These are phyloP conservation scores for Calonectria multiphialidica DNA, from an alignment of 2,329 filamentous ascomycete genomes.

Conservation along the genomic window DNA sequence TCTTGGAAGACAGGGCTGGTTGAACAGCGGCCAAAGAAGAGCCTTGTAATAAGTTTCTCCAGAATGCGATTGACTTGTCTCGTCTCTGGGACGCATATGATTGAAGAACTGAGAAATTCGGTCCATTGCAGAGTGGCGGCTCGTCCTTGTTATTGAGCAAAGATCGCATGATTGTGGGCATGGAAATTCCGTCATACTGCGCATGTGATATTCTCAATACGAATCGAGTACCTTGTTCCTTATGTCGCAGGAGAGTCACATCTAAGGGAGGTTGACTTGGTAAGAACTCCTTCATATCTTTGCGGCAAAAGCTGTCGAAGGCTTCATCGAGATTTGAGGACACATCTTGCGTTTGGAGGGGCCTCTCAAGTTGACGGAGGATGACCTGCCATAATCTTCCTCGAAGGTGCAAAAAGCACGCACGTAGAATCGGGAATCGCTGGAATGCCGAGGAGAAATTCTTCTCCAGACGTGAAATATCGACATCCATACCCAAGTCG, in stretches of 20 bases:
- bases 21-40: conserved; percentile 44
- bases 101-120: conserved; percentile 39
- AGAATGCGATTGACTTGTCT: conserved; percentile 48
- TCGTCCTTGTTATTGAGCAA: background rate
- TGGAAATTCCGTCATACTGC: conserved; percentile 60
- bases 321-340: conserved; percentile 25
- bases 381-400: conserved; percentile 39
- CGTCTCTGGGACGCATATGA: background rate
- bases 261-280: conserved; percentile 22
- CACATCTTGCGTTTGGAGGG: conserved; percentile 14
- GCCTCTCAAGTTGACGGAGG: conserved; percentile 15
- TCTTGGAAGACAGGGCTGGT: conserved; percentile 41
- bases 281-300: background rate
- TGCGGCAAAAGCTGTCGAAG: conserved; percentile 19
- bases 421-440: conserved; percentile 34
- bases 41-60: conserved; percentile 54
- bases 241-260: conserved; percentile 32
- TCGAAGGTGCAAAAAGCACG: conserved; percentile 30
- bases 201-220: conserved; percentile 56
- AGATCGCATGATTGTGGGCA: conserved; percentile 52
- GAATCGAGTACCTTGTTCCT: conserved; percentile 29
- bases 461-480: conserved; percentile 30
- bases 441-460: conserved; percentile 24
- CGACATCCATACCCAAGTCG: conserved; percentile 31
- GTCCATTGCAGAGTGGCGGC: background rate